These are phyloP conservation scores for Metschnikowia cerradonensis DNA, from an alignment of 805 yeast genomes.

Conservation along the genomic window DNA sequence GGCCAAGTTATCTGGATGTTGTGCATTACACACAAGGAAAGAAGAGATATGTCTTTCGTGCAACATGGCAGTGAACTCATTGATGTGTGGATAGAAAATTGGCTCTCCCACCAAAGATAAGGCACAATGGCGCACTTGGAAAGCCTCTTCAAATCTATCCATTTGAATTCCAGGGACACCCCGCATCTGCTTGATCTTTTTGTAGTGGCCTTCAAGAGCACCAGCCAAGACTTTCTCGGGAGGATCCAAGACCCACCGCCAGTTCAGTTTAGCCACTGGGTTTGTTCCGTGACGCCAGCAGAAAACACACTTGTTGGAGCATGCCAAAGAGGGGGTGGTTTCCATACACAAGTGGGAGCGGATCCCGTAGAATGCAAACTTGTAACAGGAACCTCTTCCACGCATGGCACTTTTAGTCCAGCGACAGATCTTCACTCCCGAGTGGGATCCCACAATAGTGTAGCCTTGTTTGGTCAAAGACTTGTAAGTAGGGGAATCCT, in stretches of 20 bases:
- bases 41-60: slow-evolving; percentile 80
- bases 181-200: slow-evolving; percentile 88
- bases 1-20: slow-evolving; percentile 82
- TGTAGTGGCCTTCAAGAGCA: slow-evolving; percentile 84
- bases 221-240: slow-evolving; percentile 83
- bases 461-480: slow-evolving; percentile 91
- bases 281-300: slow-evolving; percentile 98
- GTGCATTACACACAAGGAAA: slow-evolving; percentile 91
- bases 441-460: slow-evolving; percentile 87
- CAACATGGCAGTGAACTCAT: slow-evolving; percentile 74
- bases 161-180: slow-evolving; percentile 94
- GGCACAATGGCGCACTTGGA: slow-evolving; percentile 86
- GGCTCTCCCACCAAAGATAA: slow-evolving; percentile 93
- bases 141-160: slow-evolving; percentile 87
- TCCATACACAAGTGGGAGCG: slow-evolving; percentile 92
- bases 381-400: slow-evolving; percentile 93
- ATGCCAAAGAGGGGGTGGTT: slow-evolving; percentile 87
- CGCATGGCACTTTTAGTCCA: slow-evolving; percentile 95
- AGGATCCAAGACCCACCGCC: slow-evolving; percentile 95
- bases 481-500: slow-evolving; percentile 82
- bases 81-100: slow-evolving; percentile 87
- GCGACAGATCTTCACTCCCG: slow-evolving; percentile 92
- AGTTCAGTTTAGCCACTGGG: slow-evolving; percentile 85
- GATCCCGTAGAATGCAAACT: slow-evolving; percentile 88
- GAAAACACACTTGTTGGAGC: slow-evolving; percentile 92